Evolutionary conservation across 2,329 filamentous ascomycete species (phyloP).

Genomic region (Colletotrichum gloeosporioides): DNA sequence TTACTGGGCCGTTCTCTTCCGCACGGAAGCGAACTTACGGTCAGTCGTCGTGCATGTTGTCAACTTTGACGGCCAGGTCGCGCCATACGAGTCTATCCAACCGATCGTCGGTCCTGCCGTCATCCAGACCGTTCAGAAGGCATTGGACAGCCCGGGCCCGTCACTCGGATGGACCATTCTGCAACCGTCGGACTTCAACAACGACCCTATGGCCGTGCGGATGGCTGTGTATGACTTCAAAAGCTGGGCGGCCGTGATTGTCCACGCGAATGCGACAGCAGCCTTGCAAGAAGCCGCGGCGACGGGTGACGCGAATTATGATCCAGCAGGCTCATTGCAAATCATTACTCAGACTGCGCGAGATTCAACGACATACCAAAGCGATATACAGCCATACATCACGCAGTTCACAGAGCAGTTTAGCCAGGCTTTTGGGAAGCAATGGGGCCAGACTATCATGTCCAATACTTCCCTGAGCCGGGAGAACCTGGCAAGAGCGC

Average conservation of each 20-base stretch:
- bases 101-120: slow-evolving; percentile 64
- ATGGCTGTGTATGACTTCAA: slow-evolving; percentile 64
- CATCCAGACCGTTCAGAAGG: slow-evolving; percentile 47
- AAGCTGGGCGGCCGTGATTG: slow-evolving; percentile 65
- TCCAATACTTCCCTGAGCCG: slow-evolving; percentile 40
- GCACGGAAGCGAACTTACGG: slow-evolving; percentile 52
- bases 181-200: slow-evolving; percentile 54
- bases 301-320: slow-evolving; percentile 62
- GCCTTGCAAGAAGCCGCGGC: slow-evolving; percentile 60
- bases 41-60: slow-evolving; percentile 62
- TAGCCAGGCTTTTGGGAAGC: slow-evolving; percentile 50
- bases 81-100: slow-evolving; percentile 53
- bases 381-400: slow-evolving; percentile 59
- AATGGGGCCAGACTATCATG: slow-evolving; percentile 45
- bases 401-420: slow-evolving; percentile 51
- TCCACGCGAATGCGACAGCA: slow-evolving; percentile 66
- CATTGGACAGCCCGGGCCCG: slow-evolving; percentile 40
- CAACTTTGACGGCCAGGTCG: slow-evolving; percentile 63
- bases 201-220: slow-evolving; percentile 61
- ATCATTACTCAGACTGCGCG: slow-evolving; percentile 60
- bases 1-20: slow-evolving; percentile 65
- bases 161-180: slow-evolving; percentile 57
- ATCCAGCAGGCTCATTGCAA: slow-evolving; percentile 63
- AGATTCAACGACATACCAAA: slow-evolving; percentile 59
- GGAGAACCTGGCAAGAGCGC: slow-evolving; percentile 31